Evolutionary conservation across 306 rosid genomes (phyloP).

Genomic region (Begonia peltatifolia): DNA sequence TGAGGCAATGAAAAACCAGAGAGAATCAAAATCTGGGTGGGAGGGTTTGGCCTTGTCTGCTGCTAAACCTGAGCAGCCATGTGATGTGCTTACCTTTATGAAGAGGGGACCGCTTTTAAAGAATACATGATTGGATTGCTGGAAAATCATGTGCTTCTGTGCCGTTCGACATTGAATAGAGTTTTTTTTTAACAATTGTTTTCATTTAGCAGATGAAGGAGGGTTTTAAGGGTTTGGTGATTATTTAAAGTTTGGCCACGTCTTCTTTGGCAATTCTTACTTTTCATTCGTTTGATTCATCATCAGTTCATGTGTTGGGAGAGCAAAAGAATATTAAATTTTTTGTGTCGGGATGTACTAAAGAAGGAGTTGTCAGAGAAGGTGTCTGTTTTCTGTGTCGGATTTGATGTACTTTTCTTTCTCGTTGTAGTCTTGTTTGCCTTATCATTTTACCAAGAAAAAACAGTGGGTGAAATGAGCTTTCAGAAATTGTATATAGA

Average conservation of each 20-base stretch:
- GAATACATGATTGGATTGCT: conserved; percentile 46
- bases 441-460: conserved; percentile 3
- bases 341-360: conserved; percentile 37
- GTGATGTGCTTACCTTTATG: conserved; percentile 12
- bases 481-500: too few relatives aligned
- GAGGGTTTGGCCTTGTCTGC: conserved; percentile 1
- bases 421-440: conserved; percentile 26
- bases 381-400: conserved; percentile 11
- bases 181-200: conserved; percentile 17
- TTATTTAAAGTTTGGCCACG: too few relatives aligned
- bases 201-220: too few relatives aligned
- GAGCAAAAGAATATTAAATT: conserved; percentile 28
- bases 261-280: too few relatives aligned
- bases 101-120: conserved; percentile 45
- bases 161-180: conserved; percentile 18
- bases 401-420: conserved; percentile 30
- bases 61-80: conserved; percentile 9
- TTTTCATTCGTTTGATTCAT: too few relatives aligned
- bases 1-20: too few relatives aligned
- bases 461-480: too few relatives aligned
- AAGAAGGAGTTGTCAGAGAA: conserved; percentile 26
- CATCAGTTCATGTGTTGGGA: conserved; percentile 12
- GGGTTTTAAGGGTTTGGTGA: too few relatives aligned
- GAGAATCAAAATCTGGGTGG: neutral
- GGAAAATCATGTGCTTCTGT: conserved; percentile 46